These are phyloP conservation scores for Narthecium ossifragum DNA, from an alignment of 106 monocot species.

Conservation along the genomic window DNA sequence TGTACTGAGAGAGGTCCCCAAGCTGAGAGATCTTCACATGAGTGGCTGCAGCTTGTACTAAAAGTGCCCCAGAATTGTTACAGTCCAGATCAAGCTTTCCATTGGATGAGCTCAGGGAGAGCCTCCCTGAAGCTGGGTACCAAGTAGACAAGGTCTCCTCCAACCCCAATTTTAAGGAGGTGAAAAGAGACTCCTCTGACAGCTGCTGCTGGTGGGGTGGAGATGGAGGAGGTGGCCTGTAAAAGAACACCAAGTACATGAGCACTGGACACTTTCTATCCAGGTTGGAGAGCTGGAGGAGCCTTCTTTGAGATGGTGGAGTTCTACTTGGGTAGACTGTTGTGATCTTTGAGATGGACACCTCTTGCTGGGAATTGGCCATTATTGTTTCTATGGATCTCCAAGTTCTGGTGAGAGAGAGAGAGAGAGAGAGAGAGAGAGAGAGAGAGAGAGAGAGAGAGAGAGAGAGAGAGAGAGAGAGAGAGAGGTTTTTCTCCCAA, in stretches of 20 bases:
- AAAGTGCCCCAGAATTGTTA: slow-evolving; percentile 30
- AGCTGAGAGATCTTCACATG: slow-evolving; percentile 24
- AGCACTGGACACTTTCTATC: slow-evolving; percentile 48
- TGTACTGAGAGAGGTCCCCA: slow-evolving; percentile 38
- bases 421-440: background rate
- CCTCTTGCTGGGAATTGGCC: slow-evolving; percentile 1
- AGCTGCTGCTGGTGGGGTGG: slow-evolving; percentile 9
- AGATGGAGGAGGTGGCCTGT: too few relatives aligned
- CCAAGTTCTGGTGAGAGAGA: background rate
- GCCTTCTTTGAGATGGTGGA: background rate
- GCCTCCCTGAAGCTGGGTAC: slow-evolving; percentile 53
- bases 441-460: background rate
- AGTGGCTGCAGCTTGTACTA: slow-evolving; percentile 26
- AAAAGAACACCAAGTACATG: slow-evolving; percentile 56
- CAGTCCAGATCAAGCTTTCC: slow-evolving; percentile 28
- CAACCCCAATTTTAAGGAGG: slow-evolving; percentile 24
- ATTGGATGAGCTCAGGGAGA: slow-evolving; percentile 11
- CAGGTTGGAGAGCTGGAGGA: slow-evolving; percentile 38
- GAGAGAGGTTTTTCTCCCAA: background rate
- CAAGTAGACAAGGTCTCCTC: slow-evolving; percentile 34
- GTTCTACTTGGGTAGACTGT: slow-evolving; percentile 17
- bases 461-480: background rate
- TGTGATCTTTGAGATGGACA: slow-evolving; percentile 23
- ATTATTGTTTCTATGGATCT: background rate
- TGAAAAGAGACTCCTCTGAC: slow-evolving; percentile 8